Evolutionary conservation across 495 filamentous ascomycete species (phyloP).

Genomic region (Penicillium macrosclerotiorum): DNA sequence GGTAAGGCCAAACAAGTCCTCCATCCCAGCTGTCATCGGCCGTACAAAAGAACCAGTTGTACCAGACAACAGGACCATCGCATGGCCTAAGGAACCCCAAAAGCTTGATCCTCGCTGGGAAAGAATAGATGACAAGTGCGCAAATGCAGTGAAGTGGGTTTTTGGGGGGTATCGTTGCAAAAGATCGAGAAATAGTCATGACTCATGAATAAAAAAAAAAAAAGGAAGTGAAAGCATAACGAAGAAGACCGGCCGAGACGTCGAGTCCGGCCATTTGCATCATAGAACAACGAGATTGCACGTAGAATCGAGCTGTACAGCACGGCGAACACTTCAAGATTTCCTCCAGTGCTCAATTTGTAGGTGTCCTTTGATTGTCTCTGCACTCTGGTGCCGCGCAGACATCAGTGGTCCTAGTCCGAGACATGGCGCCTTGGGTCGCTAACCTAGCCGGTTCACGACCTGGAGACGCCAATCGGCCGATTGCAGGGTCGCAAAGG

Average conservation of each 20-base stretch:
- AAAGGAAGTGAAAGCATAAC: not conserved
- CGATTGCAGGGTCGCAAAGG: conserved; percentile 33
- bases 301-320: not conserved
- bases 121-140: not conserved
- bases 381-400: not conserved
- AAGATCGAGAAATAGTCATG: conserved; percentile 3
- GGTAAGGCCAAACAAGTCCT: conserved; percentile 7
- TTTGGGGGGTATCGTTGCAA: conserved; percentile 11
- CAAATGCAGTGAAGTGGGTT: not conserved
- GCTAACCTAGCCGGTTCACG: conserved; percentile 20
- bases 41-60: conserved; percentile 1
- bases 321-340: too few relatives aligned
- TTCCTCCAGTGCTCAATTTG: too few relatives aligned
- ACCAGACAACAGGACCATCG: not conserved
- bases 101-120: not conserved
- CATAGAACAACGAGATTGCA: not conserved
- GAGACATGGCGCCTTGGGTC: not conserved
- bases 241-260: not conserved
- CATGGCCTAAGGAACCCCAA: not conserved
- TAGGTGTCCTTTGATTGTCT: not conserved
- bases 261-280: not conserved
- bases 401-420: not conserved
- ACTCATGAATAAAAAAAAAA: not conserved
- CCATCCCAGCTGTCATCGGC: conserved; percentile 14
- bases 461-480: conserved; percentile 9